phyloP scores from a whole-genome alignment of 1,139 yeast genomes.

The Nakaseomyces bracarensis region DNA sequence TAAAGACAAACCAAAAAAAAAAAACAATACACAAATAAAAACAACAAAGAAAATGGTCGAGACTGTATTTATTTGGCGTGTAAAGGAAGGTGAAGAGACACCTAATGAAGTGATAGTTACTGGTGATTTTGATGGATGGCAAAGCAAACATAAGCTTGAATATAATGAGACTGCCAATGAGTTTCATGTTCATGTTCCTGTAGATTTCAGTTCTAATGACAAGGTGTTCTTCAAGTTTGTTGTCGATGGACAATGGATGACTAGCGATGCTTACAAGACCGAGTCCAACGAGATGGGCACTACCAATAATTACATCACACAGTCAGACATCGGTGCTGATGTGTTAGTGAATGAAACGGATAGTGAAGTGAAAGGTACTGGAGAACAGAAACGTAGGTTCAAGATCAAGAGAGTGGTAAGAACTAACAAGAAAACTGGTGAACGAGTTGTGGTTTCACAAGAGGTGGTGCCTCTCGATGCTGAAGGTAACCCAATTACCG shows the following conservation, averaged over 20 bases:
- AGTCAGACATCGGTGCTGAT: slow-evolving; percentile 19
- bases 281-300: slow-evolving; percentile 45
- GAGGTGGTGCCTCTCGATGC: slow-evolving; percentile 24
- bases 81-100: slow-evolving; percentile 4
- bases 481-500: slow-evolving; percentile 14
- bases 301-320: slow-evolving; percentile 50
- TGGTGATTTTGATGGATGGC: slow-evolving; percentile 74
- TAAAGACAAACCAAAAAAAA: not conserved
- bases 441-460: slow-evolving; percentile 32
- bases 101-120: slow-evolving; percentile 66
- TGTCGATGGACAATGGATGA: slow-evolving; percentile 66
- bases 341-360: slow-evolving; percentile 30
- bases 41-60: not conserved
- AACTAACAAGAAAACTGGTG: slow-evolving; percentile 36
- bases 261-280: slow-evolving; percentile 40
- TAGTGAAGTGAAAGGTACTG: slow-evolving; percentile 47
- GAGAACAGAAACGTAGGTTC: slow-evolving; percentile 14
- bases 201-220: slow-evolving; percentile 34
- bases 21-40: not conserved
- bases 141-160: slow-evolving; percentile 40
- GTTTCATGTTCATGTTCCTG: slow-evolving; percentile 36
- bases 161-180: not conserved
- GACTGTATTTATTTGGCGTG: slow-evolving; percentile 3
- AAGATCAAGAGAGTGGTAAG: slow-evolving; percentile 33
- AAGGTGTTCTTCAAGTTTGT: slow-evolving; percentile 57